phyloP scores from a whole-genome alignment of 2,329 filamentous ascomycete genomes.

The Ophiostoma sp. region DNA sequence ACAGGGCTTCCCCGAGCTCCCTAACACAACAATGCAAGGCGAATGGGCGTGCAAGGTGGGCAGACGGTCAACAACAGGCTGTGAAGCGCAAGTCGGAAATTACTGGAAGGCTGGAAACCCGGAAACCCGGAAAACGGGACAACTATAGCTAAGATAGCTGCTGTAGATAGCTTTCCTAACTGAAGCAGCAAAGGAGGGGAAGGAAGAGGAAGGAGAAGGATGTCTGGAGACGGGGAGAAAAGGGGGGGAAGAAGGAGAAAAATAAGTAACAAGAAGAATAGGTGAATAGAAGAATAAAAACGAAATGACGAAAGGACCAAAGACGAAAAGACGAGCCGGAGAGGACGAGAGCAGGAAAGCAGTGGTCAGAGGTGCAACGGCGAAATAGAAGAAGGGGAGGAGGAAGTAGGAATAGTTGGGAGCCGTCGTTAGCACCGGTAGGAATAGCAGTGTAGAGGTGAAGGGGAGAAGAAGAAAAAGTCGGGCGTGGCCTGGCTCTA shows the following conservation, averaged over 20 bases:
- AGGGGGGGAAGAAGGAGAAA: conserved; percentile 5
- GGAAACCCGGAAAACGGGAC: neutral
- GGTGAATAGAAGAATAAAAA: conserved; percentile 10
- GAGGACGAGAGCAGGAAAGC: neutral
- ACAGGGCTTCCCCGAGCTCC: conserved; percentile 6
- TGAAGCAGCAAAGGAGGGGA: neutral
- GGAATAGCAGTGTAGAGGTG: neutral
- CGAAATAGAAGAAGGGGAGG: conserved; percentile 12
- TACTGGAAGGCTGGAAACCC: neutral
- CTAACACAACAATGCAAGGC: conserved; percentile 7
- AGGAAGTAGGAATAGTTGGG: neutral
- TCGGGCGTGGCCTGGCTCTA: conserved; percentile 9
- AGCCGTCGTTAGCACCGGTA: neutral
- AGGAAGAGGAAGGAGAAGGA: conserved; percentile 10
- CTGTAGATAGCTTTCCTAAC: conserved; percentile 6
- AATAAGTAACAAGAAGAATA: conserved; percentile 5
- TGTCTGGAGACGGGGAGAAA: neutral
- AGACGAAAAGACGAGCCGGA: neutral
- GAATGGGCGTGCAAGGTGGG: neutral
- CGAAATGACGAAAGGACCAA: neutral
- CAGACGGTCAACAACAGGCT: neutral
- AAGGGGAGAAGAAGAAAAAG: conserved; percentile 16
- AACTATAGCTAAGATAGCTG: neutral
- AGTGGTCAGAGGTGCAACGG: conserved; percentile 1
- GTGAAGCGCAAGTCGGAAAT: neutral